phyloP scores from a whole-genome alignment of 257 asterid species.

The Plantago ovata region DNA sequence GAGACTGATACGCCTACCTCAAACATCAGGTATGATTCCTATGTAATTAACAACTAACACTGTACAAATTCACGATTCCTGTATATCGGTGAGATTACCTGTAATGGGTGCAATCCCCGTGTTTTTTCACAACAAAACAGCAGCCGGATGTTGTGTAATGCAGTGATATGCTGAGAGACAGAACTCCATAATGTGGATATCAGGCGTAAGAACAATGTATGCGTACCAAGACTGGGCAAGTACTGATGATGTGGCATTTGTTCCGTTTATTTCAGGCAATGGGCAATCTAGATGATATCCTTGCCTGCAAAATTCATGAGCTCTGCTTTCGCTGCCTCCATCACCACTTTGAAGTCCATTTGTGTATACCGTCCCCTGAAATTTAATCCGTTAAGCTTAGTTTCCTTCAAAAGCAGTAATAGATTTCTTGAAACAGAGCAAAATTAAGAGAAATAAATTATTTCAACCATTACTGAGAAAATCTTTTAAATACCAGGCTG shows the following conservation, averaged over 20 bases:
- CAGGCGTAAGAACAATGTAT: background rate
- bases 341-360: slow-evolving; percentile 65
- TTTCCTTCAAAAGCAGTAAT: background rate
- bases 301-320: slow-evolving; percentile 56
- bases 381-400: slow-evolving; percentile 13
- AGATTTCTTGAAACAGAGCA: background rate
- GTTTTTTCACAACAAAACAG: too few relatives aligned
- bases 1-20: too few relatives aligned
- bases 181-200: background rate
- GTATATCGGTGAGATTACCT: too few relatives aligned
- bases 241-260: background rate
- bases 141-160: too few relatives aligned
- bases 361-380: slow-evolving; percentile 86
- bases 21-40: too few relatives aligned
- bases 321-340: slow-evolving; percentile 83
- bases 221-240: background rate
- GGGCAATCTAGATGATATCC: slow-evolving; percentile 26
- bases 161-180: too few relatives aligned
- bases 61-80: too few relatives aligned
- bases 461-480: too few relatives aligned
- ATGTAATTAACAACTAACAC: too few relatives aligned
- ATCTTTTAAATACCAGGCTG: too few relatives aligned
- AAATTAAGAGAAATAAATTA: background rate
- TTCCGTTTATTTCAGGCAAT: slow-evolving; percentile 1
- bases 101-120: too few relatives aligned